Percentiles rank a stretch among this genome's conserved stretches.
phyloP scores from a whole-genome alignment of 2,329 filamentous ascomycete genomes.

The Fusarium kyushuense region DNA sequence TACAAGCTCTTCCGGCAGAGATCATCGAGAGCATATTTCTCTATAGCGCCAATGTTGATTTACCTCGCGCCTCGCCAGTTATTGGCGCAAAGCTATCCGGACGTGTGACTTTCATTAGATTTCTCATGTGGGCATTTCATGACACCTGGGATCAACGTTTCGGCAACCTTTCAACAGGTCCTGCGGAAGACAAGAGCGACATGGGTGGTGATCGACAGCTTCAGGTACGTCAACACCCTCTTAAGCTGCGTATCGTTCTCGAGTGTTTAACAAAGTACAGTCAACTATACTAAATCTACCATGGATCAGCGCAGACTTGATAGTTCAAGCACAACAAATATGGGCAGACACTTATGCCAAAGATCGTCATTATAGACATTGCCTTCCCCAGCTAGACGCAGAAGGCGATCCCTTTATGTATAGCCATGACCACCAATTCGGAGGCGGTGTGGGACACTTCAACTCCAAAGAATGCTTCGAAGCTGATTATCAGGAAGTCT shows the following conservation, averaged over 20 bases:
- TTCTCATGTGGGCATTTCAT: slow-evolving; percentile 54
- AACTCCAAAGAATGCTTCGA: slow-evolving; percentile 54
- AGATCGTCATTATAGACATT: slow-evolving; percentile 53
- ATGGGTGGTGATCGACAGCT: slow-evolving; percentile 56
- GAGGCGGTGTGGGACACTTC: slow-evolving; percentile 48
- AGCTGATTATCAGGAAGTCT: slow-evolving; percentile 51
- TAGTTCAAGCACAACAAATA: slow-evolving; percentile 61
- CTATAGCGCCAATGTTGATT: slow-evolving; percentile 61
- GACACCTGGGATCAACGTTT: slow-evolving; percentile 57
- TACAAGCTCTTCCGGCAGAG: slow-evolving; percentile 62
- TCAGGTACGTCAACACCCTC: slow-evolving; percentile 55
- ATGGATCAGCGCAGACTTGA: slow-evolving; percentile 60
- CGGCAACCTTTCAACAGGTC: slow-evolving; percentile 43
- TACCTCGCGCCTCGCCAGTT: slow-evolving; percentile 59
- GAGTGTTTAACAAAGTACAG: slow-evolving; percentile 48
- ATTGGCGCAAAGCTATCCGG: slow-evolving; percentile 62
- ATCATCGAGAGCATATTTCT: slow-evolving; percentile 66
- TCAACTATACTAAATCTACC: slow-evolving; percentile 58
- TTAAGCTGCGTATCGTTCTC: neutral
- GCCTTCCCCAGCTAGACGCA: slow-evolving; percentile 34
- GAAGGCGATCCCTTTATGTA: slow-evolving; percentile 23
- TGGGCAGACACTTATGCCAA: slow-evolving; percentile 59
- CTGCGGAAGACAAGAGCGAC: slow-evolving; percentile 3
- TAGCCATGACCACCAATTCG: slow-evolving; percentile 34
- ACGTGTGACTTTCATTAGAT: slow-evolving; percentile 53